Evolutionary conservation across 805 yeast species (phyloP).

Genomic region (Candida arabinofermentans): DNA sequence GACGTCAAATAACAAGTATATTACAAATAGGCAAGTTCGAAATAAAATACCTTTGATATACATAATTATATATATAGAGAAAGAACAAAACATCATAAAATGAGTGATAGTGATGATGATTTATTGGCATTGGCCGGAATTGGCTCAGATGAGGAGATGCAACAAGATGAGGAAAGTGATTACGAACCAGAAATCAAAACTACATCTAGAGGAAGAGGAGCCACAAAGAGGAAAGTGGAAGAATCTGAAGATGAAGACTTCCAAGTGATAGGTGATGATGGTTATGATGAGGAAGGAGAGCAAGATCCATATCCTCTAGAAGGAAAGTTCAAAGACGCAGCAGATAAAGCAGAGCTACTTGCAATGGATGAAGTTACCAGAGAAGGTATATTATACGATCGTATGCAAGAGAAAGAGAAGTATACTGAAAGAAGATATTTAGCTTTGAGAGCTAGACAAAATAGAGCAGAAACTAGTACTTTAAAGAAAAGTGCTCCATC

Average conservation of each 20-base stretch:
- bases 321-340: conserved; percentile 82
- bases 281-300: conserved; percentile 37
- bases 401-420: conserved; percentile 88
- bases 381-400: conserved; percentile 85
- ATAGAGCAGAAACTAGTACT: conserved; percentile 35
- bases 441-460: conserved; percentile 73
- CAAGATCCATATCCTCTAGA: conserved; percentile 88
- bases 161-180: conserved; percentile 26
- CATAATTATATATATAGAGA: not conserved
- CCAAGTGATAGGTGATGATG: conserved; percentile 34
- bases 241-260: conserved; percentile 4
- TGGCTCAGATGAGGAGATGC: conserved; percentile 45
- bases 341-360: conserved; percentile 61
- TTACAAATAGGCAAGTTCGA: not conserved
- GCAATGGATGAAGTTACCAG: conserved; percentile 89
- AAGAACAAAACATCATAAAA: conserved; percentile 20
- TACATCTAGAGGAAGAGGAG: conserved; percentile 18
- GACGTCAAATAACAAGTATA: not conserved
- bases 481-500: conserved; percentile 24
- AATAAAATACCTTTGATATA: not conserved
- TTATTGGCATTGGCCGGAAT: conserved; percentile 91
- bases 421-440: conserved; percentile 80
- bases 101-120: conserved; percentile 94
- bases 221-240: conserved; percentile 11
- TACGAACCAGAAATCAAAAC: conserved; percentile 34